Evolutionary conservation across 345 rosid genomes (phyloP).

Genomic region (Camelina neglecta): DNA sequence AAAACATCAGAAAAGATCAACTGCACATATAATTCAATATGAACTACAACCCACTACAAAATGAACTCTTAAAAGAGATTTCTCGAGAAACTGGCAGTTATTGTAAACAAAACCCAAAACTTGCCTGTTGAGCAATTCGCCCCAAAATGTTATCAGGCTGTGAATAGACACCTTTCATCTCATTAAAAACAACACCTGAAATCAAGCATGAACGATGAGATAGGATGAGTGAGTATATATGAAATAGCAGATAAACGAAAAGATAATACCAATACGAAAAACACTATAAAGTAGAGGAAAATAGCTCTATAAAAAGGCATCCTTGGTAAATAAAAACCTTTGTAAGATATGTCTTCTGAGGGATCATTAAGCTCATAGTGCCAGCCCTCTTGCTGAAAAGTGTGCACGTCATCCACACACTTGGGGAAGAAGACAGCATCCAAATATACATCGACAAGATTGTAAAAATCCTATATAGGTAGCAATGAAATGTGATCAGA

Average conservation of each 20-base stretch:
- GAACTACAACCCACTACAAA: slow-evolving; percentile 7
- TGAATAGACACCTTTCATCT: slow-evolving; percentile 99
- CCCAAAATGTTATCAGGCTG: slow-evolving; percentile 96
- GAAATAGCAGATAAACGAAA: slow-evolving; percentile 16
- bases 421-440: slow-evolving; percentile 99
- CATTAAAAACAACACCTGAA: slow-evolving; percentile 94
- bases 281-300: background rate
- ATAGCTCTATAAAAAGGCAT: slow-evolving; percentile 12
- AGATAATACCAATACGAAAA: slow-evolving; percentile 7
- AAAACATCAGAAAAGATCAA: slow-evolving; percentile 27
- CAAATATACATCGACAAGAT: slow-evolving; percentile 92
- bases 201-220: slow-evolving; percentile 30
- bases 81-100: slow-evolving; percentile 8
- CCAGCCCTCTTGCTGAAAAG: slow-evolving; percentile 99
- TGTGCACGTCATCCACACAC: slow-evolving; percentile 84
- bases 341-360: slow-evolving; percentile 84
- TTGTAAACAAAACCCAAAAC: slow-evolving; percentile 30
- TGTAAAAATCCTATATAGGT: slow-evolving; percentile 84
- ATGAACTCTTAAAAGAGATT: background rate
- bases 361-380: slow-evolving; percentile 92
- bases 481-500: slow-evolving; percentile 37
- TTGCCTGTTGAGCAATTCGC: slow-evolving; percentile 78
- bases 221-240: slow-evolving; percentile 8
- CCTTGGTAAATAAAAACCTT: slow-evolving; percentile 55
- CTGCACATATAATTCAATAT: background rate